Conservation (phyloP, 495 filamentous ascomycete genomes). For the Oleoguttula mirabilis region DNA sequence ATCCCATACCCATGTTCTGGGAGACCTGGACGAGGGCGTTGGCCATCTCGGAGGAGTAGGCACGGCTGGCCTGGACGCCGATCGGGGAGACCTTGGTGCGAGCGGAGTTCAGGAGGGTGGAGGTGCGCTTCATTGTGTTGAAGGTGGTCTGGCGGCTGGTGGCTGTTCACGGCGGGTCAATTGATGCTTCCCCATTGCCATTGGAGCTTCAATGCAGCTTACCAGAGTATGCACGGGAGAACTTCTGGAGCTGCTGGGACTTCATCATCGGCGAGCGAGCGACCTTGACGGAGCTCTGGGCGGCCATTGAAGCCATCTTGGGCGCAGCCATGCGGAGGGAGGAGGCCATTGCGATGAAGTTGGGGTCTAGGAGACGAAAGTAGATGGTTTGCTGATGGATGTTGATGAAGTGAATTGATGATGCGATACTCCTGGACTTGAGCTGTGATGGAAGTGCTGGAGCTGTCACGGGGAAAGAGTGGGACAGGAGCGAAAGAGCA, state of each 20-base stretch:
- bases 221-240: slow-evolving; percentile 21
- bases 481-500: slow-evolving; percentile 12
- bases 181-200: neutral
- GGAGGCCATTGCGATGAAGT: slow-evolving; percentile 17
- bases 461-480: slow-evolving; percentile 5
- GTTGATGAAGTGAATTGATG: slow-evolving; percentile 3
- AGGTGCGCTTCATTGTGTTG: slow-evolving; percentile 21
- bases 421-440: slow-evolving; percentile 2
- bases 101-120: slow-evolving; percentile 16
- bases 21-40: slow-evolving; percentile 24
- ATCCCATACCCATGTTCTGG: slow-evolving; percentile 36
- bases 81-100: slow-evolving; percentile 14
- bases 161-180: slow-evolving; percentile 4
- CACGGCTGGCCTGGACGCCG: slow-evolving; percentile 16
- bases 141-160: slow-evolving; percentile 19
- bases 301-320: slow-evolving; percentile 22
- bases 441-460: slow-evolving; percentile 7
- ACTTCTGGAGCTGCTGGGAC: slow-evolving; percentile 18
- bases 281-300: slow-evolving; percentile 19
- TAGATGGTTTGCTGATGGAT: neutral
- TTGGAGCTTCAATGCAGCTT: slow-evolving; percentile 5
- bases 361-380: neutral
- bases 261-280: slow-evolving; percentile 22
- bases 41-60: slow-evolving; percentile 24
- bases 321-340: slow-evolving; percentile 19